Evolutionary conservation across 1,139 yeast species (phyloP).

Genomic region (Suhomyces coccinellae): DNA sequence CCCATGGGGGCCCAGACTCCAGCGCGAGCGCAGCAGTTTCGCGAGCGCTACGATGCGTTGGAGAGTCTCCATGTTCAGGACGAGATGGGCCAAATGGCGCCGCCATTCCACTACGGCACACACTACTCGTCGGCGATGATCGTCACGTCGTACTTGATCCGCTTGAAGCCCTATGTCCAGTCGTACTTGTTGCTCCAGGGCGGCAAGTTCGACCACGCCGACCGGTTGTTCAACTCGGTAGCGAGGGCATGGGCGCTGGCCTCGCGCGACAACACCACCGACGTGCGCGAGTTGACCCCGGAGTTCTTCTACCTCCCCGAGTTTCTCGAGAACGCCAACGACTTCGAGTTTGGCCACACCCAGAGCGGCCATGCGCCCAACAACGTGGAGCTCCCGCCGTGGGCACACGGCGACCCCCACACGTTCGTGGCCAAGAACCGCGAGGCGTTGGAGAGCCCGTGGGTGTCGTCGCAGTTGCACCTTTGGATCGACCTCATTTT

Average conservation of each 20-base stretch:
- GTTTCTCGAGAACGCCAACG: constrained; percentile 61
- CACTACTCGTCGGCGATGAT: constrained; percentile 94
- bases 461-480: constrained; percentile 72
- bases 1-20: constrained; percentile 88
- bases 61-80: constrained; percentile 39
- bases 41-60: constrained; percentile 69
- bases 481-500: constrained; percentile 82
- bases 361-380: constrained; percentile 61
- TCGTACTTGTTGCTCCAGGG: constrained; percentile 79
- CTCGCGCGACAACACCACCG: constrained; percentile 75
- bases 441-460: constrained; percentile 78
- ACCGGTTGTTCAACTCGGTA: constrained; percentile 70
- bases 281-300: constrained; percentile 82
- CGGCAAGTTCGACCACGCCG: constrained; percentile 86
- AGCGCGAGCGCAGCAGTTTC: constrained; percentile 59
- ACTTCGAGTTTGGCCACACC: constrained; percentile 64
- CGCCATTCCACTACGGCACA: constrained; percentile 88
- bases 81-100: constrained; percentile 42
- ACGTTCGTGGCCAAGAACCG: constrained; percentile 71
- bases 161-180: constrained; percentile 77
- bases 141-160: constrained; percentile 72
- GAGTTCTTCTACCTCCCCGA: constrained; percentile 83
- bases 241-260: constrained; percentile 79
- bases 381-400: constrained; percentile 71
- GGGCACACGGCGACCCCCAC: constrained; percentile 78